A percentile compares a stretch with the other conserved stretches of the same genome.
phyloP scores from a whole-genome alignment of 129 eudicot genomes.

The Calendula officinalis region DNA sequence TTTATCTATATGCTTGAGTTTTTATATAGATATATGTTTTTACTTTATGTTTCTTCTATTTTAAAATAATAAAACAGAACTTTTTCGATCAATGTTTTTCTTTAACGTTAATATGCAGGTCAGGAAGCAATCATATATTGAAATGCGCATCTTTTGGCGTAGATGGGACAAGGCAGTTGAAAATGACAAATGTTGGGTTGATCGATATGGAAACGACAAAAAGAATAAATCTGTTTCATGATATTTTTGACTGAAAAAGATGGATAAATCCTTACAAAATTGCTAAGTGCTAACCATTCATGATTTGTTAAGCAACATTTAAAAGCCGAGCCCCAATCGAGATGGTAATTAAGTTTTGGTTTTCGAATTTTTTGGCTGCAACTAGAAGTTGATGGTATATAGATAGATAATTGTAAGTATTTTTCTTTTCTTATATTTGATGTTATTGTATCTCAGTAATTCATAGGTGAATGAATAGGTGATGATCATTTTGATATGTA shows the following conservation, averaged over 20 bases:
- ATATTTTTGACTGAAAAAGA: neutral
- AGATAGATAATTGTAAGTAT: slow-evolving; percentile 9
- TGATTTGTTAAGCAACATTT: slow-evolving; percentile 11
- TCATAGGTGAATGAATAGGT: slow-evolving; percentile 14
- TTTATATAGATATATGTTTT: neutral
- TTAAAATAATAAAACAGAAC: neutral
- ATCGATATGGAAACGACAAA: slow-evolving; percentile 41
- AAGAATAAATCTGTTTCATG: slow-evolving; percentile 12
- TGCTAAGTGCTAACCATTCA: neutral
- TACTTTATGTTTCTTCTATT: neutral
- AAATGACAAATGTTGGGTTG: slow-evolving; percentile 75
- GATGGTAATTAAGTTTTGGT: neutral
- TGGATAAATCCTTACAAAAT: neutral
- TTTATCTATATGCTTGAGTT: neutral
- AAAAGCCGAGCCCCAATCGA: neutral
- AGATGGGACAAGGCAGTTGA: slow-evolving; percentile 71
- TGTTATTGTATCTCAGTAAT: neutral
- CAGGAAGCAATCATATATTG: slow-evolving; percentile 65
- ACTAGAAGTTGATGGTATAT: slow-evolving; percentile 7
- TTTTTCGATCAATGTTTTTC: neutral
- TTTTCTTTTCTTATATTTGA: neutral
- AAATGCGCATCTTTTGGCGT: slow-evolving; percentile 58
- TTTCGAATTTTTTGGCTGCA: slow-evolving; percentile 2
- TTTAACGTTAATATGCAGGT: slow-evolving; percentile 41
- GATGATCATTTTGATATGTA: slow-evolving; percentile 10